Percentiles rank a stretch among this genome's conserved stretches.
Conservation (phyloP, 2,329 filamentous ascomycete species). For the Ilyonectria destructans region DNA sequence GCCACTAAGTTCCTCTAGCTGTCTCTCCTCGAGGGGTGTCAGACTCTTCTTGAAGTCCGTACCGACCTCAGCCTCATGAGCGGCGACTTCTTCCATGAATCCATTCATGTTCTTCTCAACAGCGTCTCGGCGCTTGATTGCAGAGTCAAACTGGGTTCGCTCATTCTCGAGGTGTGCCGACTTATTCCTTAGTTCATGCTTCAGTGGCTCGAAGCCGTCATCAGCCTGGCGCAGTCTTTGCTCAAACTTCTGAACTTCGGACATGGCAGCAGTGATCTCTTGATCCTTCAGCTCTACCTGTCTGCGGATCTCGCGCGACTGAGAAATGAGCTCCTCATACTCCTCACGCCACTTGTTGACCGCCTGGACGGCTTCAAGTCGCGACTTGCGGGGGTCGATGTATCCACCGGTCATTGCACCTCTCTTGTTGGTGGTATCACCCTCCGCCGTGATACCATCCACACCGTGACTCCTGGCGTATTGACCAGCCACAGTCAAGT, state of each 20-base stretch:
- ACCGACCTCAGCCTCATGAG: constrained; percentile 85
- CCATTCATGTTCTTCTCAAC: constrained; percentile 84
- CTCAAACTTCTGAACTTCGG: constrained; percentile 86
- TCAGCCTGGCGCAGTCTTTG: constrained; percentile 85
- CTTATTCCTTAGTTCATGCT: constrained; percentile 83
- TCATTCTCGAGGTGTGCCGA: constrained; percentile 82
- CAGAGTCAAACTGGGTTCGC: constrained; percentile 81
- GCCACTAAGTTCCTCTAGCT: constrained; percentile 80
- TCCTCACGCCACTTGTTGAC: constrained; percentile 83
- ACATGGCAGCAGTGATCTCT: constrained; percentile 88
- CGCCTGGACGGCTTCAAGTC: constrained; percentile 86
- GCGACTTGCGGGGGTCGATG: constrained; percentile 88
- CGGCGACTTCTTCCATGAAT: constrained; percentile 81
- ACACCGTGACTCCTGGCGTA: constrained; percentile 94
- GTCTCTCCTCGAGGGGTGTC: constrained; percentile 84
- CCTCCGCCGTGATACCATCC: constrained; percentile 93
- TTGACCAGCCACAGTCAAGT: constrained; percentile 87
- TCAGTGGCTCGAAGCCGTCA: constrained; percentile 85
- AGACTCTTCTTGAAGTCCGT: constrained; percentile 95
- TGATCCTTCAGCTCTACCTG: constrained; percentile 88
- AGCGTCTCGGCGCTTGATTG: constrained; percentile 74
- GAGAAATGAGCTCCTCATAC: constrained; percentile 77
- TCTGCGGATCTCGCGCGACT: constrained; percentile 76
- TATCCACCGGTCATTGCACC: constrained; percentile 97
- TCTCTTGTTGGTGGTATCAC: constrained; percentile 94